phyloP scores from a whole-genome alignment of 441 rosid species.

The Viola pubescens region DNA sequence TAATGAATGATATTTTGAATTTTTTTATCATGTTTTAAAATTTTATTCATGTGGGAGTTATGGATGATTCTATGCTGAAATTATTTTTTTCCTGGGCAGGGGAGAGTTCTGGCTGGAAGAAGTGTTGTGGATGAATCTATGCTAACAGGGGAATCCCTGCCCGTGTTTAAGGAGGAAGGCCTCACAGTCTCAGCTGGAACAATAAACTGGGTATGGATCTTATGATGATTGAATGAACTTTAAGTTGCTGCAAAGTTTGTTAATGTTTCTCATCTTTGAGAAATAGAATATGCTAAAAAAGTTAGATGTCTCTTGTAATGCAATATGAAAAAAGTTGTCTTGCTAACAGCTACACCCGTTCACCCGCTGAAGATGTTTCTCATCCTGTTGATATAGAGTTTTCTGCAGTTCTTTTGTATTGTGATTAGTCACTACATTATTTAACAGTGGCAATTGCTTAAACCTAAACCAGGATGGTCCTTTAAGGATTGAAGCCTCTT shows the following conservation, averaged over 20 bases:
- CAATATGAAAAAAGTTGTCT: too few relatives aligned
- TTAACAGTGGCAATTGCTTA: constrained; percentile 9
- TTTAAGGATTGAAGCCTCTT: constrained; percentile 71
- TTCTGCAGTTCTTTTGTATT: constrained; percentile 1
- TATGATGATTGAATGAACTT: constrained; percentile 3
- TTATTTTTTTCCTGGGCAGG: constrained; percentile 36
- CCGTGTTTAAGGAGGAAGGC: constrained; percentile 76
- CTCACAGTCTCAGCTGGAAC: constrained; percentile 88
- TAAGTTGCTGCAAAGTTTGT: too few relatives aligned
- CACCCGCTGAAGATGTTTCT: too few relatives aligned
- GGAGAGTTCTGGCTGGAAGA: constrained; percentile 82
- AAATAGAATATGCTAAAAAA: too few relatives aligned
- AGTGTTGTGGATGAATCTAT: constrained; percentile 97
- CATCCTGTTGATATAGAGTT: constrained; percentile 5
- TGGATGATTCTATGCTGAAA: constrained; percentile 13
- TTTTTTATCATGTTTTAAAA: not conserved
- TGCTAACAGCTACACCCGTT: too few relatives aligned
- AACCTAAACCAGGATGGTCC: constrained; percentile 80
- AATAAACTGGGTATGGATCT: constrained; percentile 70
- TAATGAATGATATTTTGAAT: not conserved
- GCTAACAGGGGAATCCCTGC: constrained; percentile 96
- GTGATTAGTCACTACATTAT: not conserved
- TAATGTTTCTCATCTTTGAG: too few relatives aligned
- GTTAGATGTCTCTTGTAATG: too few relatives aligned
- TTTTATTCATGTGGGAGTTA: not conserved